These are phyloP conservation scores for Areca catechu DNA, from an alignment of 176 grass and related monocot species.

Conservation along the genomic window DNA sequence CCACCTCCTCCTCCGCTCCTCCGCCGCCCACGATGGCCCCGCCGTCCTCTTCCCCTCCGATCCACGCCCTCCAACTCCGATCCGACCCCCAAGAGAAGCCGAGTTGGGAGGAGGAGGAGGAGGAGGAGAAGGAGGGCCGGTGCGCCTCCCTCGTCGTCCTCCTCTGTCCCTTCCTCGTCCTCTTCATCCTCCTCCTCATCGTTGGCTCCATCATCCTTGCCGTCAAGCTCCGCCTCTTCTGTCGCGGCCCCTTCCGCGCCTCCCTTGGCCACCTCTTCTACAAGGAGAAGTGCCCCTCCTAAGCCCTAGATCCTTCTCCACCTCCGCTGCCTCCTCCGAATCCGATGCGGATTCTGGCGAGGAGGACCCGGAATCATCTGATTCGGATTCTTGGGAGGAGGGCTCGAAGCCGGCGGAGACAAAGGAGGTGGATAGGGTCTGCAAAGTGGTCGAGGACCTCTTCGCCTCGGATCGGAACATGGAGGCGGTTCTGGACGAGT, in stretches of 20 bases:
- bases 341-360: constrained; percentile 3
- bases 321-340: constrained; percentile 12
- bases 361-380: neutral
- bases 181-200: constrained; percentile 50
- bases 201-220: constrained; percentile 37
- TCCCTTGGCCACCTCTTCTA: constrained; percentile 44
- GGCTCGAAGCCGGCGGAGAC: neutral
- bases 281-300: constrained; percentile 29
- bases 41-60: neutral
- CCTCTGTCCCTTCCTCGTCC: constrained; percentile 55
- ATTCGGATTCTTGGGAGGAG: neutral
- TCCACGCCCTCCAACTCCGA: constrained; percentile 4
- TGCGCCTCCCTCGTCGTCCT: constrained; percentile 17
- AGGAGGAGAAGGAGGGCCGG: neutral
- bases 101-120: neutral
- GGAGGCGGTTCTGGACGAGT: constrained; percentile 25
- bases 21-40: neutral
- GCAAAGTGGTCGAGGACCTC: constrained; percentile 47
- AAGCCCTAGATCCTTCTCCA: neutral
- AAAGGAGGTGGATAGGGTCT: constrained; percentile 30
- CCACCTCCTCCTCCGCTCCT: neutral
- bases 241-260: constrained; percentile 39
- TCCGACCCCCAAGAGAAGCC: constrained; percentile 11
- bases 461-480: constrained; percentile 27
- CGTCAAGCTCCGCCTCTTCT: constrained; percentile 71